Percentiles rank a stretch among this genome's conserved stretches.
Evolutionary conservation across 2,329 filamentous ascomycete species (phyloP).

Genomic region (Diaporthe capsici): DNA sequence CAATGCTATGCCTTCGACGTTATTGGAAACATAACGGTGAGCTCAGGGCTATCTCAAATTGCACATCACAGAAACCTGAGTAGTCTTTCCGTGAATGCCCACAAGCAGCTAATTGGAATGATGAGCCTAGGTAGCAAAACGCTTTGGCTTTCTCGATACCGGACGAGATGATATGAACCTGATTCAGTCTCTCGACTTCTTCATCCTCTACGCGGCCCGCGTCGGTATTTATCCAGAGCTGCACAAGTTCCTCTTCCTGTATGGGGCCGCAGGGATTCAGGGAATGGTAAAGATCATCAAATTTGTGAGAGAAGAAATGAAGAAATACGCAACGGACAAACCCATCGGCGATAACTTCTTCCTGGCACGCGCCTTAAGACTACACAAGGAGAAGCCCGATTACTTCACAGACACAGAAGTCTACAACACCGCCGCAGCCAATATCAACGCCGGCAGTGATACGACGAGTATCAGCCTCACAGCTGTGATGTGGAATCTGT

Average conservation of each 20-base stretch:
- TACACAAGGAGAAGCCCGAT: constrained; percentile 17
- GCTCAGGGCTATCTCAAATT: background rate
- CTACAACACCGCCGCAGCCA: constrained; percentile 43
- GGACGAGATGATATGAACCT: constrained; percentile 29
- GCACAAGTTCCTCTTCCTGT: constrained; percentile 19
- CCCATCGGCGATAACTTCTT: constrained; percentile 13
- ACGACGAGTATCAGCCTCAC: constrained; percentile 53
- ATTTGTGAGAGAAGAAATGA: constrained; percentile 12
- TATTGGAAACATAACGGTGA: constrained; percentile 36
- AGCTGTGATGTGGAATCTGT: constrained; percentile 49
- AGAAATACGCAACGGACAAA: background rate
- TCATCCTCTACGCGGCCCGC: constrained; percentile 11
- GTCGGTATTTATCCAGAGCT: constrained; percentile 29
- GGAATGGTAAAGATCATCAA: constrained; percentile 15
- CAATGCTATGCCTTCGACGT: constrained; percentile 40
- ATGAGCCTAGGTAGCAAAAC: constrained; percentile 24
- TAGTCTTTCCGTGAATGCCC: background rate
- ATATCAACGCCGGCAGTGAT: constrained; percentile 54
- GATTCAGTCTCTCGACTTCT: constrained; percentile 8
- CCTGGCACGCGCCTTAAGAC: background rate
- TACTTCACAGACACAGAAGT: constrained; percentile 43
- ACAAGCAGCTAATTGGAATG: background rate
- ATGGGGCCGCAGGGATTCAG: background rate
- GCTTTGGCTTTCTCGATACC: constrained; percentile 35
- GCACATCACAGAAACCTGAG: background rate